phyloP scores from a whole-genome alignment of 2,329 filamentous ascomycete genomes.

The Onygena corvina region DNA sequence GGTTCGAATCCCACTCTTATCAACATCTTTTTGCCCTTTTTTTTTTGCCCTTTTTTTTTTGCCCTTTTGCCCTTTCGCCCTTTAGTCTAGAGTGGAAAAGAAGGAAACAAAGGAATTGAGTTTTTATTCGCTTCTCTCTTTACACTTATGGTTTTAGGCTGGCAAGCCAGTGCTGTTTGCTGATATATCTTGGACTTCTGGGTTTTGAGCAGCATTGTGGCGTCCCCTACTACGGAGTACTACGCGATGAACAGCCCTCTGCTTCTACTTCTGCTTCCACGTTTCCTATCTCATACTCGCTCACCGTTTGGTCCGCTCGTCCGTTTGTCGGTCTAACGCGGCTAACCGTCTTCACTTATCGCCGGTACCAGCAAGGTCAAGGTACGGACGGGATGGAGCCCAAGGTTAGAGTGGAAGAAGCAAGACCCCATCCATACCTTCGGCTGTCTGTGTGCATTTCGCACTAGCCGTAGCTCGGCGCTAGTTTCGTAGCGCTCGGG shows the following conservation, averaged over 20 bases:
- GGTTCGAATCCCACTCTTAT: constrained; percentile 7
- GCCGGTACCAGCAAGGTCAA: neutral
- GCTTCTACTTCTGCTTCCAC: too few species aligned
- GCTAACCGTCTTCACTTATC: neutral
- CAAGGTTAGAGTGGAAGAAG: neutral
- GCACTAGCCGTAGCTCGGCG: too few species aligned
- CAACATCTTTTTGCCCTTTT: neutral
- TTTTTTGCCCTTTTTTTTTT: neutral
- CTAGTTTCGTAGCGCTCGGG: neutral
- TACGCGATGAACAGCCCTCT: neutral
- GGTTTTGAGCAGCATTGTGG: neutral
- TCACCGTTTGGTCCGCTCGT: neutral
- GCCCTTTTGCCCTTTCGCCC: neutral
- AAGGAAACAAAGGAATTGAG: neutral
- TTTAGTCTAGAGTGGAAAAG: neutral
- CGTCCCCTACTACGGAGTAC: neutral
- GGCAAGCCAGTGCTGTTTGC: too few species aligned
- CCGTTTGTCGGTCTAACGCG: neutral
- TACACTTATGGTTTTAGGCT: too few species aligned
- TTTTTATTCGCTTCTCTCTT: neutral
- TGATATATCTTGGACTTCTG: too few species aligned
- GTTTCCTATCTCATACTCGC: neutral
- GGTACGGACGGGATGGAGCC: constrained; percentile 3
- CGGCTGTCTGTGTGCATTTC: neutral
- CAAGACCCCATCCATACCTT: neutral